Base-by-base conservation (phyloP, 495 filamentous ascomycete species). In the Talaromyces nanjingensis region DNA sequence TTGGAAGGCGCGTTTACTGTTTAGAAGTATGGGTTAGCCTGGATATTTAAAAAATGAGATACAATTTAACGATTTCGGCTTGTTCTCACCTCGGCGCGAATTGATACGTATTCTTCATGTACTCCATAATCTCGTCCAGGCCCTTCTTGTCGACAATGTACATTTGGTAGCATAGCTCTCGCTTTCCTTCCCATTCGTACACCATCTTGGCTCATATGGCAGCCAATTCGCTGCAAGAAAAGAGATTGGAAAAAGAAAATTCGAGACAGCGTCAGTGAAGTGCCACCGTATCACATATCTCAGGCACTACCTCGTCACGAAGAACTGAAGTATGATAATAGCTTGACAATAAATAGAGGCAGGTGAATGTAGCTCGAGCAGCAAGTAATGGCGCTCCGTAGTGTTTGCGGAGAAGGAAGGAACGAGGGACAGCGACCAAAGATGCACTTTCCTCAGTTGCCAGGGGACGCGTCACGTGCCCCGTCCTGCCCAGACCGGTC, bases 161-260 rank as follows among this genome's bases (percentile, higher is more conserved):
- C 74, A 91, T 81, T 60, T 84, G 80, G 72, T 84, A 86, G 74
- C 85, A 89, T 66, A 84, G 83, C 8, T 87, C 83, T 72, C 83
- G 79, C 70, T 91, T 87, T 3, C 79, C 85, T 34, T 88, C 85
- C 89, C 90, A 93, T 63, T 89, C 80, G 75, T 91, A 91, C 0
- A 86, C 87, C 87, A 90, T 92, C 42, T 62, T 62, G 60, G 14
- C 62, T 31, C 8, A 11, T 53, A 39, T 37, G 33, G 39, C 62
- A 58, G 16, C 49, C 2, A 45, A 39, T 22, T 24, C 29, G 62
- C 27, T 20, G 60, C 25, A 16, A 63, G 25, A 24, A 25, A 54
- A 8, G 49, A 54, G 14, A 25, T 14, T 25, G 18, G 12, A 54
- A 3, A 54, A 54, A 22, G 18, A 25, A 53, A 25, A 22, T 25